These are phyloP conservation scores for Globisporangium nodosum DNA, from an alignment of 352 stramenopile genomes.

Conservation along the genomic window DNA sequence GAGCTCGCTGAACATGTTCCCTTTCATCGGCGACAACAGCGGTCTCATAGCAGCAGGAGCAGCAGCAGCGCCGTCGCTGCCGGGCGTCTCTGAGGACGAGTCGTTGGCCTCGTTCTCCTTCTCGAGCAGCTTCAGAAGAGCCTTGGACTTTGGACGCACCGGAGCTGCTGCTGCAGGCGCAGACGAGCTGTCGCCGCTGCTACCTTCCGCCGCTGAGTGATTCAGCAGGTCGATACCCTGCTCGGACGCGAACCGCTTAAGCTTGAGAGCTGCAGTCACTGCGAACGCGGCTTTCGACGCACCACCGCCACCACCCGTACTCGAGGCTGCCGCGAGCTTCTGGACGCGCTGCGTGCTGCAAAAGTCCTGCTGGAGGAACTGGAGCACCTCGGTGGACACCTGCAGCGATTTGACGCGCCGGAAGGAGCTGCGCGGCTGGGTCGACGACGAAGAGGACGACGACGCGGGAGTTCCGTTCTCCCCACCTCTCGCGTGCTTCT, in stretches of 20 bases:
- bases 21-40: conserved; percentile 8
- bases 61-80: neutral
- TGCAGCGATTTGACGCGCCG: conserved; percentile 48
- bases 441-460: neutral
- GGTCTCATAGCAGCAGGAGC: neutral
- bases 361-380: conserved; percentile 71
- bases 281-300: conserved; percentile 1
- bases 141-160: conserved; percentile 44
- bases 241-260: conserved; percentile 14
- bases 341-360: conserved; percentile 35
- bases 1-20: conserved; percentile 36
- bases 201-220: neutral
- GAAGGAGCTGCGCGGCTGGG: conserved; percentile 16
- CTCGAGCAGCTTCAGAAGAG: conserved; percentile 39
- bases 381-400: conserved; percentile 52
- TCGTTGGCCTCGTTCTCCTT: conserved; percentile 13
- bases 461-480: neutral
- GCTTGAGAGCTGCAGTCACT: conserved; percentile 4
- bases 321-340: neutral
- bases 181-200: neutral
- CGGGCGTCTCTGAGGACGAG: neutral
- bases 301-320: conserved; percentile 1
- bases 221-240: conserved; percentile 1
- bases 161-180: neutral
- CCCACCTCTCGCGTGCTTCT: neutral